Conservation (phyloP, 2,329 filamentous ascomycete species). For the Arthrobotrys sinensis region DNA sequence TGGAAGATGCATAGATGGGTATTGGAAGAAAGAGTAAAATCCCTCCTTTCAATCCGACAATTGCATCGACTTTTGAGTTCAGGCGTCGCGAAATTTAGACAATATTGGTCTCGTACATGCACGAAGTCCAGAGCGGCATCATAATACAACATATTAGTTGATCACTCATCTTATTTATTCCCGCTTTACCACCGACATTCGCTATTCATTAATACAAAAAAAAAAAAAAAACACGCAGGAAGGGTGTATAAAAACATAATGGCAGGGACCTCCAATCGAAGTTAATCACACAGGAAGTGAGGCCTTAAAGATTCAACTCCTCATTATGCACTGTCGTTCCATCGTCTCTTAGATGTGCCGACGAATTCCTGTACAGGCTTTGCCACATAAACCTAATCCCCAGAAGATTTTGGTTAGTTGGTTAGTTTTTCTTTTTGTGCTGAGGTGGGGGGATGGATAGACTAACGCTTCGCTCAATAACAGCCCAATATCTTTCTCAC, state of each 20-base stretch:
- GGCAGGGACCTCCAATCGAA: conserved; percentile 17
- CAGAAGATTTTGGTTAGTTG: not conserved
- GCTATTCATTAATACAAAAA: conserved; percentile 23
- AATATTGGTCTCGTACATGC: not conserved
- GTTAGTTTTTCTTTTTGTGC: not conserved
- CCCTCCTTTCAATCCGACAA: too few relatives aligned
- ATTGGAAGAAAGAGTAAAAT: too few relatives aligned
- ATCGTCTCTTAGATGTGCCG: conserved; percentile 80
- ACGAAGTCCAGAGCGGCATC: not conserved
- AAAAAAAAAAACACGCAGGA: not conserved
- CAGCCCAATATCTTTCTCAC: conserved; percentile 97
- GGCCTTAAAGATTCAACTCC: conserved; percentile 59
- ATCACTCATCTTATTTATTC: conserved; percentile 25
- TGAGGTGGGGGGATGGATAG: not conserved
- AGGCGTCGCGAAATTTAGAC: too few relatives aligned
- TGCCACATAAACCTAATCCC: conserved; percentile 86
- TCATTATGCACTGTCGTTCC: conserved; percentile 60
- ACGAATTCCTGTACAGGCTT: conserved; percentile 93
- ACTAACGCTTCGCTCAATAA: conserved; percentile 84
- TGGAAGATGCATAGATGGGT: too few relatives aligned
- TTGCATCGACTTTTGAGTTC: too few relatives aligned
- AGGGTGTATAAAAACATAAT: not conserved
- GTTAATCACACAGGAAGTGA: not conserved
- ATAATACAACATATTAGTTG: conserved; percentile 10
- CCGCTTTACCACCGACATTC: conserved; percentile 13